phyloP scores from a whole-genome alignment of 148 eudicot species.

The Selenicereus undatus region DNA sequence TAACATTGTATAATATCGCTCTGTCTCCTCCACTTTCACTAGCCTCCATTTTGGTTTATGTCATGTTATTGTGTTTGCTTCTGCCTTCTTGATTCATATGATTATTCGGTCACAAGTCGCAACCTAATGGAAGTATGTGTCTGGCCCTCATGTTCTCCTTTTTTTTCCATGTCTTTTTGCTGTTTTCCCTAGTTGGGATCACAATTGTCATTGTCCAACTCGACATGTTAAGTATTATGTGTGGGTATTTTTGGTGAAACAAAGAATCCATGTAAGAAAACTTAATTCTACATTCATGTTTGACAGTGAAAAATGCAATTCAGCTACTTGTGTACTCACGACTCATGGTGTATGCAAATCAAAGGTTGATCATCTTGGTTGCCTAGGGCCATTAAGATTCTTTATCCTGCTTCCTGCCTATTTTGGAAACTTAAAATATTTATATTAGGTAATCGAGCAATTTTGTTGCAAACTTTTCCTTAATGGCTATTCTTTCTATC shows the following conservation, averaged over 20 bases:
- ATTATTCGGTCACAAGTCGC: neutral
- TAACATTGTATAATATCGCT: slow-evolving; percentile 7
- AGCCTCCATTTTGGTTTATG: neutral
- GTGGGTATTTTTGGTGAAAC: neutral
- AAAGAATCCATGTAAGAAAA: neutral
- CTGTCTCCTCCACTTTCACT: neutral
- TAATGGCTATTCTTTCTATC: neutral
- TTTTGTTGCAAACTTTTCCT: neutral
- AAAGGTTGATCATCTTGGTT: neutral
- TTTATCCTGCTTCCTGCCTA: neutral
- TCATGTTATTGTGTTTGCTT: neutral
- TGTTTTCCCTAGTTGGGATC: neutral
- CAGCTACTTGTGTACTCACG: neutral
- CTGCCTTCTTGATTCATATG: neutral
- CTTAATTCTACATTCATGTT: neutral
- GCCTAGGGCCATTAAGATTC: neutral
- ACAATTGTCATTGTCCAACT: neutral
- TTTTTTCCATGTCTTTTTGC: neutral
- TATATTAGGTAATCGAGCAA: neutral
- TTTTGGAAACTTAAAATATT: neutral
- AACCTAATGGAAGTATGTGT: neutral
- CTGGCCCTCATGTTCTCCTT: neutral
- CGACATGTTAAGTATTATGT: neutral
- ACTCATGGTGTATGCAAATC: neutral
- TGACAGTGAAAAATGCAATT: too few species aligned